Percentiles rank a stretch among this genome's conserved stretches.
Evolutionary conservation across 2,329 filamentous ascomycete genomes (phyloP).

Genomic region (Boeremia lycopersici): DNA sequence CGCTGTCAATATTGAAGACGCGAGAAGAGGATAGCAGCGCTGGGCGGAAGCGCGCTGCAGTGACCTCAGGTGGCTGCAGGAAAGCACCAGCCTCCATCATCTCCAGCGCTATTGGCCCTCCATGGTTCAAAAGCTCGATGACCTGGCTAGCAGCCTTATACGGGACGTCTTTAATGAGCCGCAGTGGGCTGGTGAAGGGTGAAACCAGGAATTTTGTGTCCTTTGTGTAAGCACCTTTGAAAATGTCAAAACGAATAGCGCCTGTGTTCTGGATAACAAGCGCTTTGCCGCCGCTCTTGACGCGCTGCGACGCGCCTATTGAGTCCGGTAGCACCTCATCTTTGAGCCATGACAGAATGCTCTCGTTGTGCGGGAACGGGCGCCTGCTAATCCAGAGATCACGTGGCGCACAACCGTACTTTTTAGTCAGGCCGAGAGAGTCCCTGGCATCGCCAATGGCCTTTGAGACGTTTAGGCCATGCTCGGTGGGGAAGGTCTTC

Average conservation of each 20-base stretch:
- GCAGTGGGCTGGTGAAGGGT: slow-evolving; percentile 82
- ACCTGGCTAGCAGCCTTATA: slow-evolving; percentile 76
- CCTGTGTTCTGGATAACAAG: slow-evolving; percentile 87
- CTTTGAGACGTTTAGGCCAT: slow-evolving; percentile 72
- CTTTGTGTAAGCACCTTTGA: slow-evolving; percentile 86
- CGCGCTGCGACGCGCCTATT: slow-evolving; percentile 54
- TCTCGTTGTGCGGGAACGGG: slow-evolving; percentile 73
- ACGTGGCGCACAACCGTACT: slow-evolving; percentile 81
- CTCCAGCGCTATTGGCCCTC: slow-evolving; percentile 56
- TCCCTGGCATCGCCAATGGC: slow-evolving; percentile 74
- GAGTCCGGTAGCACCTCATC: slow-evolving; percentile 74
- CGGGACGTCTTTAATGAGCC: slow-evolving; percentile 79
- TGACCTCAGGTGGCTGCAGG: slow-evolving; percentile 55
- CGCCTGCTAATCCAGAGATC: slow-evolving; percentile 82
- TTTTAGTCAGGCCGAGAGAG: slow-evolving; percentile 72
- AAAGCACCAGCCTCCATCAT: slow-evolving; percentile 39
- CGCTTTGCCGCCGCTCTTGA: slow-evolving; percentile 62
- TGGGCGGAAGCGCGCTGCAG: slow-evolving; percentile 32
- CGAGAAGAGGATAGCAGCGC: not conserved
- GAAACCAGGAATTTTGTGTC: slow-evolving; percentile 87
- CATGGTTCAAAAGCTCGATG: slow-evolving; percentile 62
- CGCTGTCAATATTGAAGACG: not conserved
- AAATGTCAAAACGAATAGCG: slow-evolving; percentile 92
- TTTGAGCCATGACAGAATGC: slow-evolving; percentile 82
- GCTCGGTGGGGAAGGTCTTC: slow-evolving; percentile 74